Percentiles rank a stretch among this genome's conserved stretches.
Evolutionary conservation across 2,329 filamentous ascomycete genomes (phyloP).

Genomic region (Plectosphaerella cucumerina): DNA sequence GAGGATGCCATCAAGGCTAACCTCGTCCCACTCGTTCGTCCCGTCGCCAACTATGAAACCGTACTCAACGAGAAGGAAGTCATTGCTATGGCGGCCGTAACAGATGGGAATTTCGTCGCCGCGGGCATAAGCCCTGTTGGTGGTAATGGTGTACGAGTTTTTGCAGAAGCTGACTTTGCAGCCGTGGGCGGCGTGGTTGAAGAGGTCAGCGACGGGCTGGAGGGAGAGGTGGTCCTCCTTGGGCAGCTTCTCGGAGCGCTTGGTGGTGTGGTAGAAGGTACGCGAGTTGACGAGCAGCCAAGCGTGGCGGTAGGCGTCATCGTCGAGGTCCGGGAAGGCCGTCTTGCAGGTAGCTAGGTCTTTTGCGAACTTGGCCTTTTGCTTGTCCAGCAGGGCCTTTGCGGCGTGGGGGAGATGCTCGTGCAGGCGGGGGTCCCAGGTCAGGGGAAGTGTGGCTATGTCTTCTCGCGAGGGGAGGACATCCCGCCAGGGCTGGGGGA

Average conservation of each 20-base stretch:
- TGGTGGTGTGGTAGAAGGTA: constrained; percentile 54
- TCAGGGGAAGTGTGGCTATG: constrained; percentile 46
- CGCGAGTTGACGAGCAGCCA: constrained; percentile 61
- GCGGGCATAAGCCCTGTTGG: constrained; percentile 41
- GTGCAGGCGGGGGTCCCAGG: constrained; percentile 43
- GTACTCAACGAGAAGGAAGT: constrained; percentile 69
- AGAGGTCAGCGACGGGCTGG: constrained; percentile 69
- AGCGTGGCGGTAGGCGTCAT: constrained; percentile 44
- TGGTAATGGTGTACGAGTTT: constrained; percentile 50
- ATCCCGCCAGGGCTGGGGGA: constrained; percentile 56
- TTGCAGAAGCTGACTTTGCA: constrained; percentile 49
- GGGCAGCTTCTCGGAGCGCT: constrained; percentile 36
- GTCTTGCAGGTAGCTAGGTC: constrained; percentile 33
- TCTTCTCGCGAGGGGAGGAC: constrained; percentile 63
- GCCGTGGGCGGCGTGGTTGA: constrained; percentile 52
- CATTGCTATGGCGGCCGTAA: constrained; percentile 68
- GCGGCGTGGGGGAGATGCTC: constrained; percentile 40
- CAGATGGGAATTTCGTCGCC: constrained; percentile 66
- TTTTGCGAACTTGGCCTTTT: constrained; percentile 37
- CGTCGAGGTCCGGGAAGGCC: constrained; percentile 22
- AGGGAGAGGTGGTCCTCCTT: constrained; percentile 61
- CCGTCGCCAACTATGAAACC: constrained; percentile 43
- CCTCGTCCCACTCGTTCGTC: constrained; percentile 48
- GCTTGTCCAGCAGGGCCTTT: constrained; percentile 44
- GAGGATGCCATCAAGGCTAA: constrained; percentile 41